Evolutionary conservation across 441 rosid genomes (phyloP).

Genomic region (Croton laevigatus): DNA sequence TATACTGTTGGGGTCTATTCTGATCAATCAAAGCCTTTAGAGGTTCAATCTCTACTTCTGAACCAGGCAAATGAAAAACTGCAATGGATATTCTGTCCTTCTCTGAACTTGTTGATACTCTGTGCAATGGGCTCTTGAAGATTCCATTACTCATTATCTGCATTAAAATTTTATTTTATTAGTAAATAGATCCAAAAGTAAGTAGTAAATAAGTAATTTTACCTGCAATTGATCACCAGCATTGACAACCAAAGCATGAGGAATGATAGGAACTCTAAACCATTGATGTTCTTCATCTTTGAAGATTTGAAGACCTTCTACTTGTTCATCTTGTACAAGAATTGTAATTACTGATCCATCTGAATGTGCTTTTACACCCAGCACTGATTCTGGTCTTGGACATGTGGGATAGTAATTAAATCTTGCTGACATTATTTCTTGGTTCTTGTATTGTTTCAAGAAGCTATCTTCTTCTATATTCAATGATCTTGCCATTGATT

Average conservation of each 20-base stretch:
- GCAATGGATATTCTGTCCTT: conserved; percentile 57
- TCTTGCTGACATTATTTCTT: conserved; percentile 42
- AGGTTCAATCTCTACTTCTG: conserved; percentile 48
- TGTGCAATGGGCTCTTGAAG: conserved; percentile 64
- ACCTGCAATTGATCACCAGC: too few species aligned
- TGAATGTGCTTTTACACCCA: conserved; percentile 64
- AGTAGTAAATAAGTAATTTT: too few species aligned
- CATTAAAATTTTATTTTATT: too few species aligned
- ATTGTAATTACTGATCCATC: conserved; percentile 65
- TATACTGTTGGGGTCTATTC: conserved; percentile 21
- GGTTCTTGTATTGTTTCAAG: conserved; percentile 49
- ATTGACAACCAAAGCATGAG: too few species aligned
- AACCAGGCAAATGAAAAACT: conserved; percentile 44
- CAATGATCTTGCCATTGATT: conserved; percentile 64
- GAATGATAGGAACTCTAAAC: conserved; percentile 50
- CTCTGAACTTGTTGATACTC: conserved; percentile 43
- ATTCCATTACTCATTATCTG: conserved; percentile 71
- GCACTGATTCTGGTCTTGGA: conserved; percentile 57
- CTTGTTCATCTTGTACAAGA: conserved; percentile 61
- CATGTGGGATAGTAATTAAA: conserved; percentile 71
- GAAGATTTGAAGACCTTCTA: conserved; percentile 61
- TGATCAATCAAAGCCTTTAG: conserved; percentile 29
- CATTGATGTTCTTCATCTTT: conserved; percentile 56
- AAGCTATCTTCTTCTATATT: conserved; percentile 51
- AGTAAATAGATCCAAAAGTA: background rate